Evolutionary conservation across 495 filamentous ascomycete genomes (phyloP), one percentile per base, ranked within the genome.

Genomic region (Tuber melanosporum): DNA sequence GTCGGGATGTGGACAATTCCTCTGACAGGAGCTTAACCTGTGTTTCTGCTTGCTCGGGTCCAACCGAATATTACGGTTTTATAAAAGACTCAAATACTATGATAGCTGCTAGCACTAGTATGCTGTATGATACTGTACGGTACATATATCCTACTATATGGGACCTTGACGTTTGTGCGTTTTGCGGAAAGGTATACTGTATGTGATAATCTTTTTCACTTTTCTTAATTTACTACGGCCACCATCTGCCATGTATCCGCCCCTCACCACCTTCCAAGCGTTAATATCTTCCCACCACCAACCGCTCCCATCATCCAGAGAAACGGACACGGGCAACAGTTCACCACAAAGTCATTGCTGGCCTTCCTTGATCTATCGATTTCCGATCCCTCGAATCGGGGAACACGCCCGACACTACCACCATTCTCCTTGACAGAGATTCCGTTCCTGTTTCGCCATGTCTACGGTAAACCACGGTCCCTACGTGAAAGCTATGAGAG

Each of bases 361-460:
- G 78, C 39, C 36, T 74, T 5, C 70, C 77, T 32, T 76, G 57
- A 76, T 80, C 71, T 49, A 79, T 74, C 78, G 78, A 80, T 80
- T 80, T 73, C 46, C 77, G 78, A 80, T 80, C 71, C 43, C 43
- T 80, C 78, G 47, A 80, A 80, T 80, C 77, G 76, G 70, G 76
- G 70, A 78, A 7, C 69, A 45, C 70, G 44, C 42, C 71, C 73
- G 70, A 62, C 70, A 70, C 45, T 72, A 32, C 52, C 74, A 20
- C 74, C 66, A 71, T 79, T 74, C 42, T 9, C 46, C 71, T 32
- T 22, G 36, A 22, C 52, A 32, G 32, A 62, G n/a, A 32, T 62
- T 26, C n/a, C 22, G 47, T 32, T 62, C 52, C 52, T 62, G 52
- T 62, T 62, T 62, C n/a, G 22, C 52, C n/a, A 62, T 62, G 32